Conservation (phyloP, 768 basidiomycete genomes). For the Candolleomyces eurysporus region DNA sequence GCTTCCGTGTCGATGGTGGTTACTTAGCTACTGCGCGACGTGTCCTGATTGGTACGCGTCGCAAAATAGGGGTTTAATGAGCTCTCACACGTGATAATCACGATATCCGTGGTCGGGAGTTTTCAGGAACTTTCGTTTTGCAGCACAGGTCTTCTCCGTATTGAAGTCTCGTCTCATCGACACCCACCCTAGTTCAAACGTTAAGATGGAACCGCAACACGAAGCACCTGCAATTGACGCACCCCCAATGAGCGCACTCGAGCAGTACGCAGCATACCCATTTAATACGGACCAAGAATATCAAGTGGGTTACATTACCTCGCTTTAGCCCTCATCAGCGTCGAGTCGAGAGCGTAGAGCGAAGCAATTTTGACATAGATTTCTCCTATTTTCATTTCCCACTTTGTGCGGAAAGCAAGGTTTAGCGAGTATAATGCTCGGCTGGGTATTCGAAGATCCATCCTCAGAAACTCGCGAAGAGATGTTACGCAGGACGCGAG, state of each 20-base stretch:
- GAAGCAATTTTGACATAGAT: neutral
- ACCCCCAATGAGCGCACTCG: constrained; percentile 10
- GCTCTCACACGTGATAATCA: neutral
- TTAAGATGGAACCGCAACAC: neutral
- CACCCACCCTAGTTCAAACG: neutral
- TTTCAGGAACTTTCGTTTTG: neutral
- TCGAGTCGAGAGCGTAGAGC: neutral
- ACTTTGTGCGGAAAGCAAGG: constrained; percentile 54
- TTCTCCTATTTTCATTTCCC: constrained; percentile 7
- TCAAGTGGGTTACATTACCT: constrained; percentile 40
- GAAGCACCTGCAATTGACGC: neutral
- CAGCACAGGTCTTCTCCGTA: neutral
- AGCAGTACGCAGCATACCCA: constrained; percentile 41
- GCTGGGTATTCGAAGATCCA: constrained; percentile 33
- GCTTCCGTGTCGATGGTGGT: no score
- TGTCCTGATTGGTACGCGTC: no score
- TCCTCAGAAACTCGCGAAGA: constrained; percentile 42
- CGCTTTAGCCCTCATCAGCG: no score
- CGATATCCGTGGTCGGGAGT: neutral
- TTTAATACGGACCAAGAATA: constrained; percentile 59
- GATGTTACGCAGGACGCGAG: constrained; percentile 48
- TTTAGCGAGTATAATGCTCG: constrained; percentile 52
- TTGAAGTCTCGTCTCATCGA: neutral
- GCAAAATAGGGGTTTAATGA: no score
- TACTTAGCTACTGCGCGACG: no score